Percentiles rank a stretch among this genome's conserved stretches.
Evolutionary conservation across 208 protist genomes (phyloP).

Genomic region (Trypanosoma lewisi): DNA sequence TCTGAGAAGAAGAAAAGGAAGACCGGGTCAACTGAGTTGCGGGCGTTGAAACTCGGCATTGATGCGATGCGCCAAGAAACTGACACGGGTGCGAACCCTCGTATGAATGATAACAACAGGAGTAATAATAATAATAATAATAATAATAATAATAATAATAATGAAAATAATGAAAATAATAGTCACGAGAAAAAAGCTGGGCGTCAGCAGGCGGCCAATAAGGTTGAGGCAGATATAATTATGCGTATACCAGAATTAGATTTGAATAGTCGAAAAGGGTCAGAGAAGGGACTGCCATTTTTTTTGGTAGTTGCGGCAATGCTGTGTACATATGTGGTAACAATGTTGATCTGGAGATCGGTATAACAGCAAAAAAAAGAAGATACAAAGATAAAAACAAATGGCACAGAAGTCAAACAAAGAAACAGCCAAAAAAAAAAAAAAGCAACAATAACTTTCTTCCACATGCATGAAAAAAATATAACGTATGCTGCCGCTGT

Average conservation of each 20-base stretch:
- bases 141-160: too few relatives aligned
- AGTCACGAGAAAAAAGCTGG: too few relatives aligned
- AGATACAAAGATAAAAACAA: neutral
- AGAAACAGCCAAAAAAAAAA: neutral
- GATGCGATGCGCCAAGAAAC: conserved; percentile 17
- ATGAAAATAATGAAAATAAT: too few relatives aligned
- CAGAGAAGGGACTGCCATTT: conserved; percentile 4
- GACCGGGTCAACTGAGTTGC: conserved; percentile 37
- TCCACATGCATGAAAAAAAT: too few relatives aligned
- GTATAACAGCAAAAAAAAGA: neutral
- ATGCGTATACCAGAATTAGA: conserved; percentile 15
- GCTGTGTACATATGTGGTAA: conserved; percentile 12
- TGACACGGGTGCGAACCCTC: neutral
- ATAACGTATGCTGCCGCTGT: too few relatives aligned
- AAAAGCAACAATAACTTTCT: too few relatives aligned
- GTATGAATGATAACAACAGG: neutral
- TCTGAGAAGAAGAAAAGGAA: neutral
- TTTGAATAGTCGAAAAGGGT: neutral
- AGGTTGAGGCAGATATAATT: conserved; percentile 9
- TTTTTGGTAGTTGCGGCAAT: conserved; percentile 17
- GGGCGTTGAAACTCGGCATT: conserved; percentile 38
- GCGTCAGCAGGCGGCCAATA: too few relatives aligned
- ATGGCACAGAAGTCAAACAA: neutral
- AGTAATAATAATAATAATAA: neutral
- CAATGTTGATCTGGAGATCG: conserved; percentile 9